These are phyloP conservation scores for Pichia sp. DNA, from an alignment of 1,139 yeast genomes.

Conservation along the genomic window DNA sequence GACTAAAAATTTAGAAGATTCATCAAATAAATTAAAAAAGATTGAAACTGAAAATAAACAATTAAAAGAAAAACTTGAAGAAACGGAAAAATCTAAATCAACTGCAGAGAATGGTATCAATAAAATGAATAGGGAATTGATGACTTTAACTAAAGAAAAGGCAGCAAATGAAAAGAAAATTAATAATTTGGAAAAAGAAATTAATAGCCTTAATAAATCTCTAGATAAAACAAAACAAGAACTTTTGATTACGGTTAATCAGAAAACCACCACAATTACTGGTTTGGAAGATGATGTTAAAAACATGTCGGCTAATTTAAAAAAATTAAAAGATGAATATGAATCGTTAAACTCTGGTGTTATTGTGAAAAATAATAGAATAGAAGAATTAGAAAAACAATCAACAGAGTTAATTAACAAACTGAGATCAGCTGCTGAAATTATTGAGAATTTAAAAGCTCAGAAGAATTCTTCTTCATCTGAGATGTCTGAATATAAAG, in stretches of 20 bases:
- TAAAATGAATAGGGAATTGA: slow-evolving; percentile 80
- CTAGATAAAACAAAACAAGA: slow-evolving; percentile 28
- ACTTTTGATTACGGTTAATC: slow-evolving; percentile 18
- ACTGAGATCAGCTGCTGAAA: slow-evolving; percentile 41
- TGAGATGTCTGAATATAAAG: slow-evolving; percentile 16
- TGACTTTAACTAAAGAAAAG: slow-evolving; percentile 57
- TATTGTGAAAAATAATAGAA: slow-evolving; percentile 34
- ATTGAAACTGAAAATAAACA: slow-evolving; percentile 34
- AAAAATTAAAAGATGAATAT: slow-evolving; percentile 26
- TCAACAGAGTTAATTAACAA: slow-evolving; percentile 39
- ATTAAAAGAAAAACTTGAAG: slow-evolving; percentile 35
- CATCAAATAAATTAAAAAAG: slow-evolving; percentile 28
- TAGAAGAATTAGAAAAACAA: slow-evolving; percentile 34
- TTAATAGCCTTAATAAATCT: slow-evolving; percentile 24
- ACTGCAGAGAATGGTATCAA: slow-evolving; percentile 85
- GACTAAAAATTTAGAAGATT: slow-evolving; percentile 26
- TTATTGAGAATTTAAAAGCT: slow-evolving; percentile 37
- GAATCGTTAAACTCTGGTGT: slow-evolving; percentile 28
- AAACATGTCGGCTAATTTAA: slow-evolving; percentile 16
- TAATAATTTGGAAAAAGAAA: slow-evolving; percentile 38
- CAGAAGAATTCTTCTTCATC: slow-evolving; percentile 17
- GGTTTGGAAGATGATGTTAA: slow-evolving; percentile 18
- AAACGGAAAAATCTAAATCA: slow-evolving; percentile 43
- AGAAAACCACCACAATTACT: slow-evolving; percentile 23
- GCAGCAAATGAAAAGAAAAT: slow-evolving; percentile 44